These are phyloP conservation scores for Exophiala sideris DNA, from an alignment of 2,329 filamentous ascomycete species.

Conservation along the genomic window DNA sequence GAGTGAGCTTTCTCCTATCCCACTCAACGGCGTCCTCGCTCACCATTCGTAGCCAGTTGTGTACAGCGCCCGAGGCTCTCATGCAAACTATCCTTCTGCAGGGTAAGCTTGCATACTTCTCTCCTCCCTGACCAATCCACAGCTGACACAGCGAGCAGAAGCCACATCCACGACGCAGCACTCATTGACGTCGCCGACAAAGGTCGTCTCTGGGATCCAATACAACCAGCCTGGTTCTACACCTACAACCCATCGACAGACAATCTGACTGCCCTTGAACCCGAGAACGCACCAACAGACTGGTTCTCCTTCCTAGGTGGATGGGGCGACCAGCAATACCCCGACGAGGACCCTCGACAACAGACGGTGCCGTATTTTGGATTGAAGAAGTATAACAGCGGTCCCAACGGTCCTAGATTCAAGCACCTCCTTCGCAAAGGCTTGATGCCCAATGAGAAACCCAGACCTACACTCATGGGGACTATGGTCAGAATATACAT, in stretches of 20 bases:
- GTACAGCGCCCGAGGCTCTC: slow-evolving; percentile 84
- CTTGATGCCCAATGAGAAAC: slow-evolving; percentile 59
- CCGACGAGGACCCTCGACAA: slow-evolving; percentile 74
- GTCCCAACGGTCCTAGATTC: slow-evolving; percentile 78
- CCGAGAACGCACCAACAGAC: slow-evolving; percentile 69
- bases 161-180: slow-evolving; percentile 77
- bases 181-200: slow-evolving; percentile 52
- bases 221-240: slow-evolving; percentile 74
- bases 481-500: slow-evolving; percentile 18
- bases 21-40: not conserved
- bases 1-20: not conserved
- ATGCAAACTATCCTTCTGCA: slow-evolving; percentile 76
- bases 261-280: slow-evolving; percentile 48
- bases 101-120: slow-evolving; percentile 72
- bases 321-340: slow-evolving; percentile 92
- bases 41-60: slow-evolving; percentile 63
- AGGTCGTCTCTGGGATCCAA: slow-evolving; percentile 83
- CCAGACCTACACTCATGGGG: slow-evolving; percentile 24
- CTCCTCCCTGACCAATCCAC: slow-evolving; percentile 84
- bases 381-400: slow-evolving; percentile 90
- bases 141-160: slow-evolving; percentile 30
- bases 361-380: slow-evolving; percentile 73
- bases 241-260: slow-evolving; percentile 67
- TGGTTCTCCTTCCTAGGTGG: slow-evolving; percentile 88
- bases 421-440: slow-evolving; percentile 74